Evolutionary conservation across 176 grass and related monocot genomes (phyloP).

Genomic region (Oryza rufipogon): DNA sequence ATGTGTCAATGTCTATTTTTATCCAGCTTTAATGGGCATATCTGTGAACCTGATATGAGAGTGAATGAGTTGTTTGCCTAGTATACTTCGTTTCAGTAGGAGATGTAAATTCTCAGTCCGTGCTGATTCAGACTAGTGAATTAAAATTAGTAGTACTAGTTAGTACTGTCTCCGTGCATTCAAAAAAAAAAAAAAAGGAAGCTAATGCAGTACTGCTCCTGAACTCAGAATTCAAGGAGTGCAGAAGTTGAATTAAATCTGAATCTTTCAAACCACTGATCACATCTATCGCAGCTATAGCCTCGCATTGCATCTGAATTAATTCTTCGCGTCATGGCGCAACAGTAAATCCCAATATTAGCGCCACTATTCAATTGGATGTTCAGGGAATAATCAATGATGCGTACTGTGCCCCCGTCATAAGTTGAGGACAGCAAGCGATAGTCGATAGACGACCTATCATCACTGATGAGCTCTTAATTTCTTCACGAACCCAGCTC

Average conservation of each 20-base stretch:
- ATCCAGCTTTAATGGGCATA: neutral
- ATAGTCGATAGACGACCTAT: neutral
- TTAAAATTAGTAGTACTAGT: neutral
- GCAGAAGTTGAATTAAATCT: constrained; percentile 7
- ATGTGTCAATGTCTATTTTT: neutral
- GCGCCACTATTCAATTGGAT: neutral
- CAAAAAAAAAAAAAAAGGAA: neutral
- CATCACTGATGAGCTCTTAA: constrained; percentile 20
- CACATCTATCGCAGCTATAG: neutral
- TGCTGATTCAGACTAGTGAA: constrained; percentile 2
- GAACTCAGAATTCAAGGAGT: constrained; percentile 10
- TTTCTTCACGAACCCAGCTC: neutral
- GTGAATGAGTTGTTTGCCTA: neutral
- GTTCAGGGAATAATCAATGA: constrained; percentile 35
- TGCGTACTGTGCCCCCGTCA: constrained; percentile 13
- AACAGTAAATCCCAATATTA: neutral
- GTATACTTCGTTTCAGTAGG: neutral
- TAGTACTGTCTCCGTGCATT: neutral
- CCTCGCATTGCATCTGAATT: constrained; percentile 4
- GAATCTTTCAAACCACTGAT: neutral
- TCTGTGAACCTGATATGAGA: neutral
- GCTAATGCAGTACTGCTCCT: neutral
- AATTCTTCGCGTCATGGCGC: neutral
- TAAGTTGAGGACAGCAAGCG: constrained; percentile 34
- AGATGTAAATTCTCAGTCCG: neutral